Evolutionary conservation across 371 early-diverging fungal species (phyloP).

Genomic region (Chytridium lagenaria): DNA sequence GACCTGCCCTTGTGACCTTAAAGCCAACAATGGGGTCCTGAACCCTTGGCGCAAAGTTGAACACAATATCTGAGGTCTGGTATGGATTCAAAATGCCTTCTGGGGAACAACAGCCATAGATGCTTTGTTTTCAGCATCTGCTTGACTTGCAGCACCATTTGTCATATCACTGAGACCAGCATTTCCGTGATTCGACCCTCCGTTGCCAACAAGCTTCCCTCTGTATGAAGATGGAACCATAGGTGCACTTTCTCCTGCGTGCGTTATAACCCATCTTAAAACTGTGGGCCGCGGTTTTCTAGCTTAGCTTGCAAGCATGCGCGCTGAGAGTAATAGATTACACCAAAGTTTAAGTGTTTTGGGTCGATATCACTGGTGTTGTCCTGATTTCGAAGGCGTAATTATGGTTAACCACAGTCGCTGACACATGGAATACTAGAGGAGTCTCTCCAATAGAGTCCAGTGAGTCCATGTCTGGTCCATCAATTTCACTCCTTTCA

Average conservation of each 20-base stretch:
- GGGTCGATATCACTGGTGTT: constrained; percentile 31
- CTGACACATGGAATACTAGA: constrained; percentile 26
- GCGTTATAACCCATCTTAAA: constrained; percentile 47
- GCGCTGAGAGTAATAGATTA: constrained; percentile 43
- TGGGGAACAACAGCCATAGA: constrained; percentile 44
- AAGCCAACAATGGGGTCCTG: constrained; percentile 27
- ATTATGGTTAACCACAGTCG: constrained; percentile 44
- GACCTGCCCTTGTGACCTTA: constrained; percentile 25
- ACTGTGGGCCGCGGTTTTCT: constrained; percentile 39
- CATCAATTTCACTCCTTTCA: neutral
- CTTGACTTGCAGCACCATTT: constrained; percentile 9
- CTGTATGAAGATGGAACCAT: constrained; percentile 30
- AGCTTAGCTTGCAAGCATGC: constrained; percentile 36
- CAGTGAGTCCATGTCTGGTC: neutral
- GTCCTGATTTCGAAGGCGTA: constrained; percentile 33
- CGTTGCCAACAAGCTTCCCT: neutral
- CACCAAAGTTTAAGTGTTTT: constrained; percentile 39
- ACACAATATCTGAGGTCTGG: constrained; percentile 30
- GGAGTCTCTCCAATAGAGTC: constrained; percentile 25
- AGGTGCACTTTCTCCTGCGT: constrained; percentile 44
- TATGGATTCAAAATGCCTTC: constrained; percentile 47
- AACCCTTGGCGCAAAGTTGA: constrained; percentile 44
- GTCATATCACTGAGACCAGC: neutral
- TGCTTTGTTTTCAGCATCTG: constrained; percentile 37
- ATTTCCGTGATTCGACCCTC: neutral